Evolutionary conservation across 2,329 filamentous ascomycete species (phyloP).

Genomic region (Pseudonectria buxi): DNA sequence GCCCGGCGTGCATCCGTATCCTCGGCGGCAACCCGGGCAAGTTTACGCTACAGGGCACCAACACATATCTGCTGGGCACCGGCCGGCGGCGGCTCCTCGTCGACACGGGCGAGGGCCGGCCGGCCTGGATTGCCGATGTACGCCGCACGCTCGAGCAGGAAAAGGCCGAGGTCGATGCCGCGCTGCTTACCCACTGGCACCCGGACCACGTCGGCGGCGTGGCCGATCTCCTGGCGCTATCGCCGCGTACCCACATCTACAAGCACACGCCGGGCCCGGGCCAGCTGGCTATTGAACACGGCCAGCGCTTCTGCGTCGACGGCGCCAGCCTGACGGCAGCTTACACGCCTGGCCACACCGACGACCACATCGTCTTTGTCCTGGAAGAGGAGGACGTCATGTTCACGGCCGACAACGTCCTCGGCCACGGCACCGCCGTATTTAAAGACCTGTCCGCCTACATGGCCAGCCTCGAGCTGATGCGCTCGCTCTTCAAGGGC

Average conservation of each 20-base stretch:
- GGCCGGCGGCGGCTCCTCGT: slow-evolving; percentile 70
- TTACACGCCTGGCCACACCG: slow-evolving; percentile 61
- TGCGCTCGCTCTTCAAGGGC: slow-evolving; percentile 59
- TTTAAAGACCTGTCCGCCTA: slow-evolving; percentile 72
- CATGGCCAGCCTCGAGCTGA: slow-evolving; percentile 59
- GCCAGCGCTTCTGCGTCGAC: slow-evolving; percentile 47
- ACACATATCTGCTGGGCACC: slow-evolving; percentile 86
- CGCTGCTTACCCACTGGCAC: slow-evolving; percentile 89
- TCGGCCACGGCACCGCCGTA: slow-evolving; percentile 80
- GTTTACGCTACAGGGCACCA: slow-evolving; percentile 71
- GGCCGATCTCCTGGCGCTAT: slow-evolving; percentile 56
- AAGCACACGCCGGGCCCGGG: slow-evolving; percentile 54
- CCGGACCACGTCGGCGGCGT: slow-evolving; percentile 78
- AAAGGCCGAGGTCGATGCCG: slow-evolving; percentile 58
- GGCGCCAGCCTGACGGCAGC: slow-evolving; percentile 63
- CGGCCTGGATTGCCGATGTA: slow-evolving; percentile 64
- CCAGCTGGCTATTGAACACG: slow-evolving; percentile 41
- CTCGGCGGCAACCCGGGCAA: slow-evolving; percentile 88
- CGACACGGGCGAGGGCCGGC: slow-evolving; percentile 80
- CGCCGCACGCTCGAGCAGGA: slow-evolving; percentile 59
- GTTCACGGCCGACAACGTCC: slow-evolving; percentile 84
- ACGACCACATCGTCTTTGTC: slow-evolving; percentile 74
- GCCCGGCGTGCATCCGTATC: slow-evolving; percentile 71
- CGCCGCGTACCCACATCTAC: slow-evolving; percentile 56
- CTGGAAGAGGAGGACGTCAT: slow-evolving; percentile 74